Conservation (phyloP, 352 stramenopile species). For the Globisporangium nagaii region DNA sequence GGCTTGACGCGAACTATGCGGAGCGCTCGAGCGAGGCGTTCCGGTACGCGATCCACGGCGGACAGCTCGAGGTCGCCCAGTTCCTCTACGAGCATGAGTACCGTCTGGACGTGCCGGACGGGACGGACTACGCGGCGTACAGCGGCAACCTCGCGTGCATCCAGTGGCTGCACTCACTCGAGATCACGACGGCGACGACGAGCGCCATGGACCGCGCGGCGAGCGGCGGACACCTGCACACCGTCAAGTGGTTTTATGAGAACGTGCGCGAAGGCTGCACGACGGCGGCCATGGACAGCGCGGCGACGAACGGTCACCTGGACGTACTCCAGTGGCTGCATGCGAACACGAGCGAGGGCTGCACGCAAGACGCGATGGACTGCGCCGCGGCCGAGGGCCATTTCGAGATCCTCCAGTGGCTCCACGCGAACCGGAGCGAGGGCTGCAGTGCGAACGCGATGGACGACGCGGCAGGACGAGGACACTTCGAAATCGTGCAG, state of each 20-base stretch:
- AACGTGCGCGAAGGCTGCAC: slow-evolving; percentile 13
- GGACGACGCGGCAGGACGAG: slow-evolving; percentile 11
- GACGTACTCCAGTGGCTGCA: slow-evolving; percentile 16
- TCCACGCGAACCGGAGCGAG: slow-evolving; percentile 12
- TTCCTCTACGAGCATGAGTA: slow-evolving; percentile 2
- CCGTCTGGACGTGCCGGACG: neutral
- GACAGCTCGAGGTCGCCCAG: slow-evolving; percentile 1
- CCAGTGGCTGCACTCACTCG: slow-evolving; percentile 5
- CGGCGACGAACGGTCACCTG: slow-evolving; percentile 10
- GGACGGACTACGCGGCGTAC: slow-evolving; percentile 3
- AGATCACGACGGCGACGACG: neutral
- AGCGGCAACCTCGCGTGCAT: slow-evolving; percentile 5
- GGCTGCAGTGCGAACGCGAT: slow-evolving; percentile 12
- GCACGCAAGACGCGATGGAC: slow-evolving; percentile 16
- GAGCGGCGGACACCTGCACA: slow-evolving; percentile 9
- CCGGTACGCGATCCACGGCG: slow-evolving; percentile 4
- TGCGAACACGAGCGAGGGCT: slow-evolving; percentile 9
- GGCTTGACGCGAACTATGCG: slow-evolving; percentile 6
- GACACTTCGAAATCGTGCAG: slow-evolving; percentile 11
- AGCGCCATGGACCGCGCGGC: slow-evolving; percentile 9
- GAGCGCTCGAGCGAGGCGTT: slow-evolving; percentile 1
- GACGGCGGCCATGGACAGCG: slow-evolving; percentile 10
- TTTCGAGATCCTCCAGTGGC: slow-evolving; percentile 13
- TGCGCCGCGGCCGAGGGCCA: slow-evolving; percentile 16
- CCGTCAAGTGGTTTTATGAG: slow-evolving; percentile 11